Evolutionary conservation across 345 rosid species (phyloP), one percentile per base, ranked within the genome.

Genomic region (Trapa incisa): DNA sequence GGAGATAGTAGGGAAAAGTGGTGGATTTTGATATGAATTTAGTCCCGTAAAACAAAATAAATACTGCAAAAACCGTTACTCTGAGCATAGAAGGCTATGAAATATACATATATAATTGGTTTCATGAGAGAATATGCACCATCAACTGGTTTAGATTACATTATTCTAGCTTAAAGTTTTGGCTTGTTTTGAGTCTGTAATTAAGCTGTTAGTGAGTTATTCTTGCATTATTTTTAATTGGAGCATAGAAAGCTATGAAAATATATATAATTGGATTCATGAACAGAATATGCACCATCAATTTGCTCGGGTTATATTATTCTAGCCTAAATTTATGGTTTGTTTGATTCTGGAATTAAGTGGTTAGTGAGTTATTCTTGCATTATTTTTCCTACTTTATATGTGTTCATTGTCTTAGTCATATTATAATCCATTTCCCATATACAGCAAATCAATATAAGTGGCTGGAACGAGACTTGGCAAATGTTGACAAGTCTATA

Each of bases 381-480:
- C 38, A 29, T 8, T 11, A 4, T 58, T 32, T 10, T 58, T 50
- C 53, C 48, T 58, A 29, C 63, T 39, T 64, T 13, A 36, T 14
- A 5, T 22, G 13, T 8, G 16, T 4, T 37, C 17, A 6, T 41
- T 42, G 11, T 65, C 15, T 65, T 64, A 5, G 5, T 39, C 33
- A 58, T 58, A 1, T 35, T n/a, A 37, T 58, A 58, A 58, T 3
- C 16, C 63, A 32, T 2, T 58, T 11, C 15, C 4, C 35, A 4
- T 9, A n/a, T 42, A 29, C 52, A 93, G 98, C 83, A 29, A 85
- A 79, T 71, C 97, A 93, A 69, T 88, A 83, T 77, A 77, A 70
- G 48, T 93, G 98, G 98, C 82, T 90, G 71, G 87, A 87, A 77
- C 77, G 71, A 37, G 91, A 93, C 73, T 74, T 93, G 65, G 77